Percentiles rank a stretch among this genome's conserved stretches.
Evolutionary conservation across 768 basidiomycete genomes (phyloP).

Genomic region (Boletus vinaceobasis): DNA sequence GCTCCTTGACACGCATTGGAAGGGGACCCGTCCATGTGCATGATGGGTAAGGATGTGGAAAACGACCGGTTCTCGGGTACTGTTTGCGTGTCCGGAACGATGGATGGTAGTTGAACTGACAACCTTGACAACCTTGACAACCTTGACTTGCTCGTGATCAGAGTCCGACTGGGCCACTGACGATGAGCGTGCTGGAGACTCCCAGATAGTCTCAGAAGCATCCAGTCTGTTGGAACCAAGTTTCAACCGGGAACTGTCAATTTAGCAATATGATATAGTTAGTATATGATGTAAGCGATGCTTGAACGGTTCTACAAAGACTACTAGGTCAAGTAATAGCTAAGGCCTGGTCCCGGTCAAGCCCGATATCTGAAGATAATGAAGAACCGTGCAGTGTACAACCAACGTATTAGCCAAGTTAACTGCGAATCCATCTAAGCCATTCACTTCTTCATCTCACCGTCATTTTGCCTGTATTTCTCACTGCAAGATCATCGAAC

Average conservation of each 20-base stretch:
- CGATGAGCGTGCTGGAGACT: not conserved
- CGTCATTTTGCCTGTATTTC: not conserved
- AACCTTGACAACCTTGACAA: not conserved
- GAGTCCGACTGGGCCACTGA: not conserved
- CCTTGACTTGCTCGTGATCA: not conserved
- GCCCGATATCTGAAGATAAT: not conserved
- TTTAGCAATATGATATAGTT: not conserved
- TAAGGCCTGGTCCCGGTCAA: not conserved
- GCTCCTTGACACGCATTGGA: not conserved
- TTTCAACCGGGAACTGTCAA: not conserved
- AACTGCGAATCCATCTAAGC: not conserved
- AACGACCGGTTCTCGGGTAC: not conserved
- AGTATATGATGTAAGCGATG: not conserved
- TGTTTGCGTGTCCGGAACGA: not conserved
- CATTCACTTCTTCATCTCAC: not conserved
- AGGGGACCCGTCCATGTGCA: conserved; percentile 3
- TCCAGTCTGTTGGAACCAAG: not conserved
- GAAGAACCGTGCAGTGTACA: not conserved
- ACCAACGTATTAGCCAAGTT: no score
- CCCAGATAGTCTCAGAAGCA: conserved; percentile 5
- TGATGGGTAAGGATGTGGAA: not conserved
- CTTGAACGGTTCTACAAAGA: not conserved
- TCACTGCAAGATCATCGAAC: not conserved
- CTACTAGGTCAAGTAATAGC: not conserved
- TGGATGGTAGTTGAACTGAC: not conserved